These are phyloP conservation scores for Solanum peruvianum DNA, from an alignment of 257 asterid genomes.

Conservation along the genomic window DNA sequence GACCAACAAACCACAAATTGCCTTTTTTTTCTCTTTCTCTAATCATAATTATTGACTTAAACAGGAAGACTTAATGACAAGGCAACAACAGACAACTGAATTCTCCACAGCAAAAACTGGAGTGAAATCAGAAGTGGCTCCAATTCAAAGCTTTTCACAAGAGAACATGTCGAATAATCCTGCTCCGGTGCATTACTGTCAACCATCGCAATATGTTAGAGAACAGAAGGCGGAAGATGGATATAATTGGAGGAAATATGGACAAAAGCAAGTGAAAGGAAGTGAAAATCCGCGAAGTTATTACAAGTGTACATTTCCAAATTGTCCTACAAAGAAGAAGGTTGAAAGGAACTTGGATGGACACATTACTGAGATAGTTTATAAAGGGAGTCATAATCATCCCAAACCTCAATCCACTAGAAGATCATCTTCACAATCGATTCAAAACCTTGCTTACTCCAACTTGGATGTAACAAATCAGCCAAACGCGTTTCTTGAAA, in stretches of 20 bases:
- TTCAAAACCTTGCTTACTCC: conserved; percentile 19
- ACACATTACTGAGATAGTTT: conserved; percentile 76
- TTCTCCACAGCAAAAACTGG: conserved; percentile 11
- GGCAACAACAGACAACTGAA: conserved; percentile 23
- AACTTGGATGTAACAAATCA: conserved; percentile 22
- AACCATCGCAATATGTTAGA: conserved; percentile 40
- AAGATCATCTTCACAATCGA: conserved; percentile 48
- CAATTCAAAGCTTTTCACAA: conserved; percentile 15
- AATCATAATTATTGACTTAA: neutral
- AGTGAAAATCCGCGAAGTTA: conserved; percentile 87
- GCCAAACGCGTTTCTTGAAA: conserved; percentile 24
- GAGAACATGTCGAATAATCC: conserved; percentile 18
- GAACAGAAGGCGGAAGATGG: conserved; percentile 83
- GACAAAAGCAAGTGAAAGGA: conserved; percentile 79
- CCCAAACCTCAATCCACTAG: conserved; percentile 79
- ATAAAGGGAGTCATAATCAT: conserved; percentile 84
- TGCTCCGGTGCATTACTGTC: conserved; percentile 20
- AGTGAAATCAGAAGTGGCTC: conserved; percentile 13
- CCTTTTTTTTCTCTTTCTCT: neutral
- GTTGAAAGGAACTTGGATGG: conserved; percentile 77
- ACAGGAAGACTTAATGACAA: conserved; percentile 39
- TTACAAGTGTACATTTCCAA: conserved; percentile 68
- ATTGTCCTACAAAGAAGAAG: conserved; percentile 85
- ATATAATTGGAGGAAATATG: conserved; percentile 83
- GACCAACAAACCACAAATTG: neutral